Conservation (phyloP, 352 stramenopile genomes). For the Paralagenidium karlingii region DNA sequence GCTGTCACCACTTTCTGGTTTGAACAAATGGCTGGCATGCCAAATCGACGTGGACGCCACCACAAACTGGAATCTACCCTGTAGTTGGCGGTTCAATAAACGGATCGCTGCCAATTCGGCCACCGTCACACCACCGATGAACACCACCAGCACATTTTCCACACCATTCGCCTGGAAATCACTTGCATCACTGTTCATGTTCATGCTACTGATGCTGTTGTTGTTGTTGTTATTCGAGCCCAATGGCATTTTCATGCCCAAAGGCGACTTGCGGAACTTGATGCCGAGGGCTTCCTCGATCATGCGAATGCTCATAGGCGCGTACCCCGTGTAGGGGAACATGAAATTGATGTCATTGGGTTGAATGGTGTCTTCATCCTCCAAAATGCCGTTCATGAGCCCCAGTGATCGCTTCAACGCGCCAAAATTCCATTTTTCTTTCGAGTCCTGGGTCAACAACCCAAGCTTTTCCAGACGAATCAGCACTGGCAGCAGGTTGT, state of each 20-base stretch:
- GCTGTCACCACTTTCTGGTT: too few relatives aligned
- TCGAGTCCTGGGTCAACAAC: conserved; percentile 32
- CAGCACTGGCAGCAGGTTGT: conserved; percentile 49
- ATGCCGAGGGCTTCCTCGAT: conserved; percentile 64
- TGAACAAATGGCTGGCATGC: conserved; percentile 30
- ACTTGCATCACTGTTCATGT: background rate
- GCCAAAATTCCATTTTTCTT: conserved; percentile 56
- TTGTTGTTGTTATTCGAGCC: background rate
- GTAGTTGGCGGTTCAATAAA: conserved; percentile 55
- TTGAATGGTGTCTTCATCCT: conserved; percentile 34
- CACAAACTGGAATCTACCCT: conserved; percentile 48
- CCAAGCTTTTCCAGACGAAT: conserved; percentile 65
- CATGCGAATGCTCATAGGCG: conserved; percentile 66
- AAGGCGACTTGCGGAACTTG: conserved; percentile 34
- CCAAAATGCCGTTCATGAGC: conserved; percentile 20
- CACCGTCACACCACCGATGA: conserved; percentile 70
- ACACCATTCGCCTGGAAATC: too few relatives aligned
- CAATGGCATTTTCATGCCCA: background rate
- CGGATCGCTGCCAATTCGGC: conserved; percentile 69
- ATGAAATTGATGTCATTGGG: conserved; percentile 73
- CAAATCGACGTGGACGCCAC: conserved; percentile 61
- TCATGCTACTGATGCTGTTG: background rate
- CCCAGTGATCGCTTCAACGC: conserved; percentile 15
- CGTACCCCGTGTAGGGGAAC: conserved; percentile 78
- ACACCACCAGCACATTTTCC: conserved; percentile 60